phyloP scores from a whole-genome alignment of 2,329 filamentous ascomycete species.

The Colletotrichum nymphaeae region DNA sequence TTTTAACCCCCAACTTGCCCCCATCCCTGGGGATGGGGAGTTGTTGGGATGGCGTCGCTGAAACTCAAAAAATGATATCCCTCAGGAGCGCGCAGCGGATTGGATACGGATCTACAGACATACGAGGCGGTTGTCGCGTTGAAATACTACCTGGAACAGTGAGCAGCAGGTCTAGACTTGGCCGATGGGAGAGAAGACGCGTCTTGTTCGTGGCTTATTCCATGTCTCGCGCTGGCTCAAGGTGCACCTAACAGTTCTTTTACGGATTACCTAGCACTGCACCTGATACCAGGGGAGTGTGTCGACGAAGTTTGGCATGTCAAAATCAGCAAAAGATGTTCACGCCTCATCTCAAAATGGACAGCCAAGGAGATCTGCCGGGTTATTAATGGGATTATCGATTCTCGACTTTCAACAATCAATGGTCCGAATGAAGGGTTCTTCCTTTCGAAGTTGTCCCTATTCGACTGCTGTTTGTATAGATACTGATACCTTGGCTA shows the following conservation, averaged over 20 bases:
- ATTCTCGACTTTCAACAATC: not conserved
- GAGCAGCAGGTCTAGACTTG: slow-evolving; percentile 12
- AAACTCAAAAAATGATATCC: slow-evolving; percentile 21
- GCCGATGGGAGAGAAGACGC: not conserved
- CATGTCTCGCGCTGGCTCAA: not conserved
- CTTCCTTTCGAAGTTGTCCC: not conserved
- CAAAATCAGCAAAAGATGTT: not conserved
- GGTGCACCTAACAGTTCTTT: not conserved
- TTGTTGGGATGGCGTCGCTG: slow-evolving; percentile 25
- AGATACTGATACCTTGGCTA: not conserved
- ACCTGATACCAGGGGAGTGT: not conserved
- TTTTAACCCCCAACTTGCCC: not conserved
- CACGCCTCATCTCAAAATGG: slow-evolving; percentile 8
- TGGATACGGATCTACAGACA: not conserved
- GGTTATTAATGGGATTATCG: not conserved
- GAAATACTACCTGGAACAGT: slow-evolving; percentile 1
- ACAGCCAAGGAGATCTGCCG: not conserved
- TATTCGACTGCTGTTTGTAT: not conserved
- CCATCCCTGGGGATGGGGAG: not conserved
- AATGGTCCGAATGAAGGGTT: not conserved
- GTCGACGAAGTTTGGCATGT: not conserved
- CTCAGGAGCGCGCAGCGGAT: slow-evolving; percentile 12
- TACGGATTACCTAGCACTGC: not conserved
- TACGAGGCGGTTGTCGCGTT: slow-evolving; percentile 11
- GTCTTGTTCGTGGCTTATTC: not conserved